phyloP scores from a whole-genome alignment of 768 basidiomycete genomes.

The Lactifluus piperatus region DNA sequence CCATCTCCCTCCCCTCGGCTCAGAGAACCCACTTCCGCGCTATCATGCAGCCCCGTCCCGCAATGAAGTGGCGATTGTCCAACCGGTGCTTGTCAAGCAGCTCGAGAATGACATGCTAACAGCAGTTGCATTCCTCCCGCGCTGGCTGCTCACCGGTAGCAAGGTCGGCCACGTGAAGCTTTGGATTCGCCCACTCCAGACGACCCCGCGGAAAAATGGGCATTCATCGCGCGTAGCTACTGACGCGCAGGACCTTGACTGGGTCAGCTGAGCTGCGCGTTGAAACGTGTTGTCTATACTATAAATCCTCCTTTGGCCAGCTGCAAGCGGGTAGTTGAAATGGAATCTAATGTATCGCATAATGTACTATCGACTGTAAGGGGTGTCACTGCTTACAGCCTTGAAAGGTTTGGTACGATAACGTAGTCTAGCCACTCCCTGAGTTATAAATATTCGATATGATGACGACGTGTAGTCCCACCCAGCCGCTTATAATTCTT shows the following conservation, averaged over 20 bases:
- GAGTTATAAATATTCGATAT: too few relatives aligned
- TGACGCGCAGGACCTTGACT: slow-evolving; percentile 10
- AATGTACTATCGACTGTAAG: slow-evolving; percentile 1
- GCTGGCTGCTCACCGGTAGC: slow-evolving; percentile 69
- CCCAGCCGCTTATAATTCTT: too few relatives aligned
- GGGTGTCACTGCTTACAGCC: too few relatives aligned
- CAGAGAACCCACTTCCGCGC: slow-evolving; percentile 39
- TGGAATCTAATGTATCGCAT: slow-evolving; percentile 8
- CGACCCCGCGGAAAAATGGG: slow-evolving; percentile 7
- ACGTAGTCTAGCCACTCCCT: too few relatives aligned
- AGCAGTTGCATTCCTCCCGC: slow-evolving; percentile 66
- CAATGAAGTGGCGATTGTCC: slow-evolving; percentile 83
- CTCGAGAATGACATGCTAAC: slow-evolving; percentile 76
- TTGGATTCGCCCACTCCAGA: slow-evolving; percentile 71
- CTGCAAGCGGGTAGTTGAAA: background rate
- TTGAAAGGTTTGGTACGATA: too few relatives aligned
- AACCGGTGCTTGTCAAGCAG: slow-evolving; percentile 83
- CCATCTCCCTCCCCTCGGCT: slow-evolving; percentile 41
- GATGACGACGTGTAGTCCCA: too few relatives aligned
- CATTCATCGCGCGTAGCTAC: slow-evolving; percentile 6
- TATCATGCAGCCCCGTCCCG: slow-evolving; percentile 88
- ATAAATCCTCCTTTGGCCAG: background rate
- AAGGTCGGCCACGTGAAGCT: slow-evolving; percentile 71
- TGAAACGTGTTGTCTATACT: background rate
- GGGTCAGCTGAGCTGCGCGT: slow-evolving; percentile 3